Base-by-base conservation (phyloP, 208 protist species). In the Crithidia fasciculata region DNA sequence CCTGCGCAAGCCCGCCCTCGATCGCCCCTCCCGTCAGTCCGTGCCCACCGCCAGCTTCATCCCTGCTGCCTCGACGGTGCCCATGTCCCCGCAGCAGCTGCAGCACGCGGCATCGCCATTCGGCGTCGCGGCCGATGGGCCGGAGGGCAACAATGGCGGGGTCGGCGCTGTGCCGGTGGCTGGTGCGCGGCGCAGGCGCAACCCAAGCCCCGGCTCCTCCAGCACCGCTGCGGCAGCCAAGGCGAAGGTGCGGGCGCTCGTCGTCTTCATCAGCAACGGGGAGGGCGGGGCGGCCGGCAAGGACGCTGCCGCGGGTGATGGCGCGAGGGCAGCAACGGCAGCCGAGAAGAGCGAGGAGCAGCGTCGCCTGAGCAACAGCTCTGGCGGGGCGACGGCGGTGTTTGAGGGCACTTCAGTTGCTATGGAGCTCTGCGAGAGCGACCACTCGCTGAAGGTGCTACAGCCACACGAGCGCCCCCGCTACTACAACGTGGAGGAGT, bases 401-500 rank as follows among this genome's bases (percentile, higher is more conserved):
- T 61, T 50, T 53, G 37, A 72, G 8, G 74, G 58, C 45, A 52
- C 52, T 13, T 73, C 65, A 9, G 59, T 79, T 9, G 61, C 16
- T n/a, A 67, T 77, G 37, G 54, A 63, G 39, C 41, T 74, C 47
- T 43, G 41, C 36, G 65, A 81, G 47, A 28, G n/a, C 19, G n/a
- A 69, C 15, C 61, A 52, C 18, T 72, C 66, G 28, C 43, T 93
- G 43, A 81, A 86, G 78, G 83, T 93, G 59, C 74, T 65, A 64
- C 73, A 74, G 40, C 47, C 69, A 19, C 62, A 63, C 43, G 83
- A 84, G 36, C 19, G 52, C 16, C 55, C 85, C 13, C 88, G 76
- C 45, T 90, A 84, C 68, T 91, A 83, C 77, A 43, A 84, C 45
- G 88, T 93, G 9, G 84, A 89, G 72, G 88, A 93, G 82, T 91